Evolutionary conservation across 768 basidiomycete genomes (phyloP).

Genomic region (Phylloporus arenicola): DNA sequence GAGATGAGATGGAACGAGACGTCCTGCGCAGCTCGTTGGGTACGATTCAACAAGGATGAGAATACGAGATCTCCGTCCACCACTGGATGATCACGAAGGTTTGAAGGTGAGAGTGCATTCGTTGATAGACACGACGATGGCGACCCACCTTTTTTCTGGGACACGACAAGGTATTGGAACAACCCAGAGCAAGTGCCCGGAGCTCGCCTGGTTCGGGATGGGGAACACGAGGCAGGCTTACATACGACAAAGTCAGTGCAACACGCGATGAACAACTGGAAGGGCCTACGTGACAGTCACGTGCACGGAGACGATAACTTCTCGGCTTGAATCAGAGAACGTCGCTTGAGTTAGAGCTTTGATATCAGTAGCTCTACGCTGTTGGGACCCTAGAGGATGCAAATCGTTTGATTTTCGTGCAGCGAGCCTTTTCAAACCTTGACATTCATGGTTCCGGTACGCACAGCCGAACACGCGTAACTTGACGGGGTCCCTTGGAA

Average conservation of each 20-base stretch:
- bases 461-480: background rate
- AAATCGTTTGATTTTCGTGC: background rate
- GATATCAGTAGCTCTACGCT: background rate
- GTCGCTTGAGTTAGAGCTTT: background rate
- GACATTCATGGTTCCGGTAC: background rate
- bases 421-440: background rate
- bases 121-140: background rate
- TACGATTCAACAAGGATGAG: slow-evolving; percentile 5
- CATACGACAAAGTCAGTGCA: slow-evolving; percentile 12
- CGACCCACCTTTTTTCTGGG: slow-evolving; percentile 22
- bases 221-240: slow-evolving; percentile 29
- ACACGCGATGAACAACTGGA: slow-evolving; percentile 13
- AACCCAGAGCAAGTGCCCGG: slow-evolving; percentile 18
- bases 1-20: slow-evolving; percentile 22
- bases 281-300: slow-evolving; percentile 18
- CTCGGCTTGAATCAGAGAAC: background rate
- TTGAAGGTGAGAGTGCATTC: slow-evolving; percentile 1
- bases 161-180: slow-evolving; percentile 21
- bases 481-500: background rate
- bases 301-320: slow-evolving; percentile 8
- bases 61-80: slow-evolving; percentile 1
- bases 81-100: background rate
- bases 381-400: background rate
- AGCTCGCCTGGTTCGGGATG: slow-evolving; percentile 22
- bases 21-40: slow-evolving; percentile 27